Conservation (phyloP, 306 rosid genomes). For the Citrullus mucosospermus region DNA sequence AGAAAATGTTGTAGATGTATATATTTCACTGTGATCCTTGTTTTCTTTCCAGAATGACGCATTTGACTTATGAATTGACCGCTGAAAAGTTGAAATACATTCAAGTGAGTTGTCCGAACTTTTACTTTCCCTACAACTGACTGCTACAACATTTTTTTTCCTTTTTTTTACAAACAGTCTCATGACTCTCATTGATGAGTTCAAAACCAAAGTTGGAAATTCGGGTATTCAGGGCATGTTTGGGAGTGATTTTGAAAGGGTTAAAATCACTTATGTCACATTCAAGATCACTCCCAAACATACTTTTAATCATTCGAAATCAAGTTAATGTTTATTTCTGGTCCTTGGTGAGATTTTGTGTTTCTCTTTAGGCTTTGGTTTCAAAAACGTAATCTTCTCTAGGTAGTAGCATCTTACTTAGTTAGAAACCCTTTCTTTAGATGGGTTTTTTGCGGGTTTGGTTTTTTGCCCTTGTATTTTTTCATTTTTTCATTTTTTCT, state of each 20-base stretch:
- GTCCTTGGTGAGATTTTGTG: no score
- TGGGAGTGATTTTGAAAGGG: not conserved
- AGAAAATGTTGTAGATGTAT: not conserved
- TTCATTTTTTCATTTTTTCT: no score
- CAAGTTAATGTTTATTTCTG: no score
- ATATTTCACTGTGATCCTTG: not conserved
- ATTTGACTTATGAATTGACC: slow-evolving; percentile 60
- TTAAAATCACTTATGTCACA: not conserved
- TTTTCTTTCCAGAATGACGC: slow-evolving; percentile 49
- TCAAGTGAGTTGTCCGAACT: slow-evolving; percentile 43
- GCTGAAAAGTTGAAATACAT: slow-evolving; percentile 65
- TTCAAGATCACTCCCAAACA: not conserved
- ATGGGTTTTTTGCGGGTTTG: no score
- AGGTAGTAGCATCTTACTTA: no score
- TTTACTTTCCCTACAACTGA: not conserved
- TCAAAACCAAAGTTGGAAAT: not conserved
- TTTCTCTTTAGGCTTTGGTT: no score
- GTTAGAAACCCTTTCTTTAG: no score
- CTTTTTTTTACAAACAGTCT: not conserved
- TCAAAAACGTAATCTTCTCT: no score
- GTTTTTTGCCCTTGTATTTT: no score
- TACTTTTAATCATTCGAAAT: no score
- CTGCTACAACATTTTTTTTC: not conserved
- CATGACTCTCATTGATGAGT: not conserved
- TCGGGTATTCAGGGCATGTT: not conserved